Percentiles rank a stretch among this genome's conserved stretches.
Evolutionary conservation across 2,329 filamentous ascomycete genomes (phyloP).

Genomic region (Aspergillus novoparasiticus): DNA sequence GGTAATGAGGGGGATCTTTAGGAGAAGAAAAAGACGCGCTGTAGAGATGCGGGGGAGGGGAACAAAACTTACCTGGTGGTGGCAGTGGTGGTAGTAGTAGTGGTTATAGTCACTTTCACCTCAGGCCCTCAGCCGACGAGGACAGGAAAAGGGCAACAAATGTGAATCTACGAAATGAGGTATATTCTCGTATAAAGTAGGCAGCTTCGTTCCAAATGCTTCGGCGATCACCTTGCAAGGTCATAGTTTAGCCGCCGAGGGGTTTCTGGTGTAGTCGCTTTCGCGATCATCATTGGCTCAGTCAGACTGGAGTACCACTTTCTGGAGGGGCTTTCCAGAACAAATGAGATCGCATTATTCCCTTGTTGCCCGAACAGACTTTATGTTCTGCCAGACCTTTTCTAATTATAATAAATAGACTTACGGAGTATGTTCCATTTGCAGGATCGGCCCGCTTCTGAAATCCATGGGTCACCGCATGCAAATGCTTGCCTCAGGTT

Average conservation of each 20-base stretch:
- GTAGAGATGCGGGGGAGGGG: not conserved
- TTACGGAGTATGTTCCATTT: not conserved
- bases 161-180: not conserved
- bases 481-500: not conserved
- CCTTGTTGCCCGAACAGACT: not conserved
- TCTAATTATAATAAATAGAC: not conserved
- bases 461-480: constrained; percentile 21
- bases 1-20: not conserved
- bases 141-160: not conserved
- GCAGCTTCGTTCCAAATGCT: not conserved
- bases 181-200: not conserved
- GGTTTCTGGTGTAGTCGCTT: constrained; percentile 12
- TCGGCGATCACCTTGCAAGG: not conserved
- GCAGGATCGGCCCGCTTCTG: constrained; percentile 6
- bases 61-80: not conserved
- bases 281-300: constrained; percentile 19
- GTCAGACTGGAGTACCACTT: constrained; percentile 6
- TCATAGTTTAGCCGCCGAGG: constrained; percentile 18
- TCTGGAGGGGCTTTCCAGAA: constrained; percentile 8
- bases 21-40: not conserved
- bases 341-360: constrained; percentile 1
- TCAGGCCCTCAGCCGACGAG: not conserved
- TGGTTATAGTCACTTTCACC: not conserved
- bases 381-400: not conserved
- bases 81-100: no score